Base-by-base conservation (phyloP, 345 rosid species). In the Rubroshorea leprosula region DNA sequence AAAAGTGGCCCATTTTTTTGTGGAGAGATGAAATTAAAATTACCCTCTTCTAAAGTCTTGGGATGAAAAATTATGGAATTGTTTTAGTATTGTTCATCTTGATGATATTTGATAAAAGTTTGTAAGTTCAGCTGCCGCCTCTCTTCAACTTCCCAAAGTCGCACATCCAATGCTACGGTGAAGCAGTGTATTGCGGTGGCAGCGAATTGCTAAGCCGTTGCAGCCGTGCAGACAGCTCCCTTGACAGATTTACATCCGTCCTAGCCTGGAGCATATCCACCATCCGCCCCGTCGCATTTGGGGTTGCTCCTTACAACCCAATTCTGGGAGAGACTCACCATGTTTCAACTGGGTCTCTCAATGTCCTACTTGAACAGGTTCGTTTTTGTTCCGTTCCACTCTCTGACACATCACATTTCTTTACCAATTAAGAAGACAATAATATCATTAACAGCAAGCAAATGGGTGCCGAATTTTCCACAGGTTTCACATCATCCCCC, bases 401-500 rank as follows among this genome's bases (percentile, higher is more conserved):
- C 4, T 47, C 31, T 27, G 4, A 4, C 4, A 3, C 31, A 4
- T 47, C 17, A 8, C 8, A 17, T 5, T 27, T 27, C 31, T 8
- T 27, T 27, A 27, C 4, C 8, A 27, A 27, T 27, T 27, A 27
- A 27, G 31, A 27, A 27, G 8, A 27, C 8, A 27, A 27, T 27
- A 27, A 27, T n/a, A n/a, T n/a, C n/a, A n/a, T n/a, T n/a, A n/a
- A n/a, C n/a, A n/a, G n/a, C n/a, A n/a, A n/a, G n/a, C n/a, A n/a
- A n/a, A n/a, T n/a, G n/a, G n/a, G n/a, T n/a, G n/a, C n/a, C n/a
- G n/a, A n/a, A n/a, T 23, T 14, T 25, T 8, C 60, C 73, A 19
- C 67, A 91, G 95, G 80, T 92, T 61, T 89, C 90, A 18, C 95
- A 92, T 65, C 96, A 92, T 47, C 98, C 96, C 14, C 89, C 95